Percentiles rank a stretch among this genome's conserved stretches.
These are phyloP conservation scores for Scenedesmus sp. DNA, from an alignment of 163 green algal species.

Conservation along the genomic window DNA sequence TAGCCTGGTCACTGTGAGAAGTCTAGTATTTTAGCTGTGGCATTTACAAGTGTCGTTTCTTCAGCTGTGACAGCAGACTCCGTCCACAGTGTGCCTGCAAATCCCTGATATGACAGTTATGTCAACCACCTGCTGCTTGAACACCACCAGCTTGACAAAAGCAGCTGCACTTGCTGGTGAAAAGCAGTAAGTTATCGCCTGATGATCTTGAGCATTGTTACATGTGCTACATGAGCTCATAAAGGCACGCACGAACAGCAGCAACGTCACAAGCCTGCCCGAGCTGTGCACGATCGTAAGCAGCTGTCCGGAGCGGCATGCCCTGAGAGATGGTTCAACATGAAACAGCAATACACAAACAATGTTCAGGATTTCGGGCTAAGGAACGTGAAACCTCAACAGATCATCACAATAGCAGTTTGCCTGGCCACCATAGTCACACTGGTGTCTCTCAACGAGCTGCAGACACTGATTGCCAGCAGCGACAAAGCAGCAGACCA, in stretches of 20 bases:
- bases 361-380: neutral
- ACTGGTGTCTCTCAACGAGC: slow-evolving; percentile 41
- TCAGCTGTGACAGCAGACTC: too few relatives aligned
- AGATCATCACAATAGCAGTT: slow-evolving; percentile 36
- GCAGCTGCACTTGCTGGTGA: neutral
- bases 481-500: slow-evolving; percentile 18
- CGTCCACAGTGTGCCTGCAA: too few relatives aligned
- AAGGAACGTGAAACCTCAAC: slow-evolving; percentile 21
- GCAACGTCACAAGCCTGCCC: neutral
- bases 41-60: neutral
- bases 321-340: neutral
- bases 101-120: slow-evolving; percentile 9
- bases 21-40: too few relatives aligned
- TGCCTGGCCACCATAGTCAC: slow-evolving; percentile 37
- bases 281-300: neutral
- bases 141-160: neutral
- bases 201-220: too few relatives aligned
- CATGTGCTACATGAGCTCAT: too few relatives aligned
- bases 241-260: neutral
- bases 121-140: slow-evolving; percentile 3
- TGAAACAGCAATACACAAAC: neutral
- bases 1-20: too few relatives aligned
- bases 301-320: neutral
- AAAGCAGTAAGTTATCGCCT: too few relatives aligned
- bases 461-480: slow-evolving; percentile 36